Percentiles rank a stretch among this genome's conserved stretches.
phyloP scores from a whole-genome alignment of 169 alveolate genomes.

The Perkinsus marinus region DNA sequence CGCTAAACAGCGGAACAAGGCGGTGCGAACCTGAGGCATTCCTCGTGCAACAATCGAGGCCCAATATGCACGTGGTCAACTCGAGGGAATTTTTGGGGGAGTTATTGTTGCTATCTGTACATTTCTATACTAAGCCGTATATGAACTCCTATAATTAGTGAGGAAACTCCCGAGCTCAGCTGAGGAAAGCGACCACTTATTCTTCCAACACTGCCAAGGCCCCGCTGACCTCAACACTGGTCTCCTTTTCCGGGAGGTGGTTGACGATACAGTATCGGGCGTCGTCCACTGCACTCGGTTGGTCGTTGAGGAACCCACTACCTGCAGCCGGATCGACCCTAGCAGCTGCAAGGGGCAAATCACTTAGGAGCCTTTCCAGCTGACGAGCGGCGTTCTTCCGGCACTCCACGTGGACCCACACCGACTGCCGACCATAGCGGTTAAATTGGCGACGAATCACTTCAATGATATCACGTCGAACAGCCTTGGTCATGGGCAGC shows the following conservation, averaged over 20 bases:
- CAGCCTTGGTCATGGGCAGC: not conserved
- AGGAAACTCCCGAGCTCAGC: no score
- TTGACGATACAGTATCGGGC: not conserved
- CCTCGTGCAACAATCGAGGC: no score
- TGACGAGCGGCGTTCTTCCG: not conserved
- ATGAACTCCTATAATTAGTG: not conserved
- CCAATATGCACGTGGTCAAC: no score
- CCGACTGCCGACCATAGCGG: not conserved
- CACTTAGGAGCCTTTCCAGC: not conserved
- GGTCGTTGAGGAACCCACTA: not conserved
- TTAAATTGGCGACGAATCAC: not conserved
- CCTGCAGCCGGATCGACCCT: not conserved
- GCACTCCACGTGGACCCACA: not conserved
- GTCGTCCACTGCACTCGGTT: not conserved
- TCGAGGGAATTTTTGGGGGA: no score
- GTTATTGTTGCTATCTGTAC: not conserved
- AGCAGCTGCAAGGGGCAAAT: not conserved
- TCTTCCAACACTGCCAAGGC: not conserved
- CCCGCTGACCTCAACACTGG: not conserved
- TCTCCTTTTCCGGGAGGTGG: not conserved
- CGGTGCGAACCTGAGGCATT: not conserved
- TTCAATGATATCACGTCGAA: not conserved
- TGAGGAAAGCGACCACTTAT: no score
- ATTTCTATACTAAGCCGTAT: not conserved
- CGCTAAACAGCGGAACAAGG: not conserved